Conservation (phyloP, 2,329 filamentous ascomycete genomes). For the Colletotrichum sp. region DNA sequence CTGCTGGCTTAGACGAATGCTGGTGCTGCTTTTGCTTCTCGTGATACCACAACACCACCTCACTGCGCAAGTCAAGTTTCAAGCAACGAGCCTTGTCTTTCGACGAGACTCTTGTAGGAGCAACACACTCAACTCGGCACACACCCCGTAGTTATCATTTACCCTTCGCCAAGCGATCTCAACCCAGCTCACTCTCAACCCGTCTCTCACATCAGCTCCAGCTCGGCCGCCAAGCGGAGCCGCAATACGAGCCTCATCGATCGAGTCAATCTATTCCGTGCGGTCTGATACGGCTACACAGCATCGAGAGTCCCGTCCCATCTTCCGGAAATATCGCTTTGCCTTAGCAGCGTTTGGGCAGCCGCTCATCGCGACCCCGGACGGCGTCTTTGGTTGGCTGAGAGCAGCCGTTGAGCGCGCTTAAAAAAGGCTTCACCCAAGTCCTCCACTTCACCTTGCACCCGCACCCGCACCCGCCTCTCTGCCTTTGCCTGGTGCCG, state of each 20-base stretch:
- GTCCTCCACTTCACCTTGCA: neutral
- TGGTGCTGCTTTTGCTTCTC: neutral
- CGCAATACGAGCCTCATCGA: neutral
- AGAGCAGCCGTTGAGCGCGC: constrained; percentile 21
- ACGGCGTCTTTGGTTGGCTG: constrained; percentile 22
- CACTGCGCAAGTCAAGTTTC: constrained; percentile 18
- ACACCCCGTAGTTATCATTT: neutral
- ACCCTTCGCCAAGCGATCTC: constrained; percentile 5
- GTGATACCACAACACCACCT: neutral
- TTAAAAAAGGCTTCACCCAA: constrained; percentile 11
- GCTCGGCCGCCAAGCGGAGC: neutral
- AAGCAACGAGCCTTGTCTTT: neutral
- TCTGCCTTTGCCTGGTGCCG: neutral
- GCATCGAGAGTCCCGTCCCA: neutral
- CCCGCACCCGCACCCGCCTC: neutral
- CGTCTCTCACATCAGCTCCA: neutral
- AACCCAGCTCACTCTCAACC: neutral
- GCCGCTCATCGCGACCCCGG: constrained; percentile 21
- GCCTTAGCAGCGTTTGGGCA: constrained; percentile 23
- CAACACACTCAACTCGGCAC: neutral
- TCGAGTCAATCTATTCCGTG: neutral
- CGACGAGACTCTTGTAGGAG: constrained; percentile 14
- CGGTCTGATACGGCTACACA: neutral
- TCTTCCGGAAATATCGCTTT: constrained; percentile 13
- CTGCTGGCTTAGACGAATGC: neutral